phyloP scores from a whole-genome alignment of 495 filamentous ascomycete genomes.

The Penicillium robsamsonii region DNA sequence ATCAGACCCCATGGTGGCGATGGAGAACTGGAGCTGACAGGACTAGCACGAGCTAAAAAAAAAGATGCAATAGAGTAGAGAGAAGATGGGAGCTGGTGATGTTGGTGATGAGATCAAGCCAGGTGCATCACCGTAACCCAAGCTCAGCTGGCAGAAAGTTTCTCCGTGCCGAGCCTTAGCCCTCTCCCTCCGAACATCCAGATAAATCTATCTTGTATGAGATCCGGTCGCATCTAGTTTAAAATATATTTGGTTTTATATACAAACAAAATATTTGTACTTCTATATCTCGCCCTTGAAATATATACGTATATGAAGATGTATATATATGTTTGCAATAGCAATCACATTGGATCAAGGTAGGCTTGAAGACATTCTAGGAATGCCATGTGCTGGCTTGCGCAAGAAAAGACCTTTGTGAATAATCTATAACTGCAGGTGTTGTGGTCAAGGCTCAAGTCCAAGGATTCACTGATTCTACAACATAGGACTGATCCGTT shows the following conservation, averaged over 20 bases:
- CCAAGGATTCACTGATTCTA: not conserved
- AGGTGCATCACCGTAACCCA: slow-evolving; percentile 38
- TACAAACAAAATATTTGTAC: not conserved
- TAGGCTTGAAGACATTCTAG: not conserved
- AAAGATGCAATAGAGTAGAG: slow-evolving; percentile 12
- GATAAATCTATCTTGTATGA: not conserved
- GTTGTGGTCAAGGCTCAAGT: not conserved
- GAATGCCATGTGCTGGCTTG: not conserved
- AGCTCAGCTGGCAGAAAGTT: slow-evolving; percentile 48
- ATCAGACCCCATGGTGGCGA: slow-evolving; percentile 83
- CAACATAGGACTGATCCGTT: not conserved
- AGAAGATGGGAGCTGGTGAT: slow-evolving; percentile 14
- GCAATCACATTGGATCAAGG: not conserved
- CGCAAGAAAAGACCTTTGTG: not conserved
- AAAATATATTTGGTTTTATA: not conserved
- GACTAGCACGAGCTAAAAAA: slow-evolving; percentile 3
- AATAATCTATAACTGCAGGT: not conserved
- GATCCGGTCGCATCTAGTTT: not conserved
- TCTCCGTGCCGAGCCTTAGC: slow-evolving; percentile 27
- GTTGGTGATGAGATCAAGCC: slow-evolving; percentile 22
- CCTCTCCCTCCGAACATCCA: not conserved
- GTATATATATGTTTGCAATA: not conserved
- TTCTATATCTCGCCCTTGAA: not conserved
- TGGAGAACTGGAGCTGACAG: slow-evolving; percentile 9
- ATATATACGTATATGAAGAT: not conserved